These are phyloP conservation scores for Phalaenopsis aphrodite DNA, from an alignment of 106 monocot species.

Conservation along the genomic window DNA sequence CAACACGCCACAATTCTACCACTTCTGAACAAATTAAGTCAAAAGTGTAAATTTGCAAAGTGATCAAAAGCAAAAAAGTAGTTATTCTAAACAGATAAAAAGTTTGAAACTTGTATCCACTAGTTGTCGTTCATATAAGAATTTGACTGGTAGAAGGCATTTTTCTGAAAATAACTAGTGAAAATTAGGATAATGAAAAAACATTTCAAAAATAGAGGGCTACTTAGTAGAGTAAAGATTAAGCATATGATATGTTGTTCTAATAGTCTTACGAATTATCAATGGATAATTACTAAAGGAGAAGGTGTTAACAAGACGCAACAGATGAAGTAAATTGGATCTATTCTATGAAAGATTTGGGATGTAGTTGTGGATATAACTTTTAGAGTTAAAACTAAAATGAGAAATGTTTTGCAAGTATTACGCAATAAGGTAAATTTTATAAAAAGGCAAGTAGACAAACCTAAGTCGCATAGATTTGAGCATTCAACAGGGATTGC, in stretches of 20 bases:
- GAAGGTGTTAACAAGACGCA: background rate
- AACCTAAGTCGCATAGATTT: background rate
- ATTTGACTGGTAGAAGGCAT: background rate
- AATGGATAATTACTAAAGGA: background rate
- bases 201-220: background rate
- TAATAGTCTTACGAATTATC: background rate
- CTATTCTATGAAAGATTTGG: background rate
- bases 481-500: background rate
- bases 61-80: background rate
- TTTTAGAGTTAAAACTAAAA: background rate
- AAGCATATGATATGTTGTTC: background rate
- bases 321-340: background rate
- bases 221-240: background rate
- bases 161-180: background rate
- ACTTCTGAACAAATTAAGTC: slow-evolving; percentile 36
- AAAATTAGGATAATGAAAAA: background rate
- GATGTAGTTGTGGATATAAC: background rate
- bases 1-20: slow-evolving; percentile 58
- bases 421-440: background rate
- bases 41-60: background rate
- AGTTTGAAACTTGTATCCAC: background rate
- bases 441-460: background rate
- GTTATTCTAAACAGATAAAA: background rate
- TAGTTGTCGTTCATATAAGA: background rate
- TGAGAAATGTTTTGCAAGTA: background rate